Evolutionary conservation across 2,329 filamentous ascomycete species (phyloP), one percentile per base, ranked within the genome.

Genomic region (Diplocarpon rosae): DNA sequence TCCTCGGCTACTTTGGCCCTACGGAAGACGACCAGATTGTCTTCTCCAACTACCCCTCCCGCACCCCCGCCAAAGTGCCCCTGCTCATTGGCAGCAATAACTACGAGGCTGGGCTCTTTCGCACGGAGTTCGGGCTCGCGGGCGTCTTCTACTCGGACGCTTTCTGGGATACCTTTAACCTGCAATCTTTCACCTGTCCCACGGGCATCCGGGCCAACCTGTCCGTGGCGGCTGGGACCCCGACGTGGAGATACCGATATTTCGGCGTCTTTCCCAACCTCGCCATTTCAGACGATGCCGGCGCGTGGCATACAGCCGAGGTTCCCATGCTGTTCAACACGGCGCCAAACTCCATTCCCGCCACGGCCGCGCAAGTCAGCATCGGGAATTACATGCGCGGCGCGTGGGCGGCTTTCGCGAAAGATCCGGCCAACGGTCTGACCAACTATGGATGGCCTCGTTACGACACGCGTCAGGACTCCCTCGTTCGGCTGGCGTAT

Each of bases 391-490:
- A 64, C 34, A 57, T 66, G 44, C 57, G 62, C n/a, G 59, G 59
- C 1, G 65, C 65, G 10, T 66, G 64, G 62, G 58, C 63, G 0
- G 52, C 63, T 1, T 67, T 67, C 50, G 64, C 64, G 11, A 66
- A 62, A 43, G 54, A 66, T 48, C 63, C 65, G 1, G 45, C 43
- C 9, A 52, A 59, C 14, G 64, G 64, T 1, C 47, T 66, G 24
- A 54, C 43, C 12, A 52, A 41, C 2, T 63, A 62, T 45, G 55
- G 59, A 17, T 63, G 61, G 61, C 60, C 61, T 3, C 28, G 27
- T 10, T 61, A 59, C 27, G 45, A 56, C 31, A 39, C 49, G 5
- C 39, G 38, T 2, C 38, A 50, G 16, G 49, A 55, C 37, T 54
- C 59, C 1, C 46, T 63, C 20, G 46, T 61, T 24, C 49, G 59